Percentiles rank a stretch among this genome's conserved stretches.
Conservation (phyloP, 1,139 yeast species). For the Geotrichum europaeum region DNA sequence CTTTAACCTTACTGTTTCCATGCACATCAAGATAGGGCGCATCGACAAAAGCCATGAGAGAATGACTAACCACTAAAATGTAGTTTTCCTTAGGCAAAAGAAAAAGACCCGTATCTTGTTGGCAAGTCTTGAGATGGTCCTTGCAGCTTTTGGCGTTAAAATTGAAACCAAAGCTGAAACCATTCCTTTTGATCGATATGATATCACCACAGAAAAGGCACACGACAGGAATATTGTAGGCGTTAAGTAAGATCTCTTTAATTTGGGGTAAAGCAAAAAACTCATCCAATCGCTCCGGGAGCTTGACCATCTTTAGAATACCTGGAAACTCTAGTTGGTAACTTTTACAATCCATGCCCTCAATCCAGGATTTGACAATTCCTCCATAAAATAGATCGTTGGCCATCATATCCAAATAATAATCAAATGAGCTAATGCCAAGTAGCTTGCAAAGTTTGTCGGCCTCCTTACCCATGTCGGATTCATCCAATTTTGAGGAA, state of each 20-base stretch:
- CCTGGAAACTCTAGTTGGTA: conserved; percentile 57
- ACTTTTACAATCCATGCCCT: neutral
- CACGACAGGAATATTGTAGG: conserved; percentile 60
- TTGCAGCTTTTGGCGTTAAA: conserved; percentile 48
- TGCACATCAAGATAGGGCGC: conserved; percentile 84
- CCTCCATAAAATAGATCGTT: neutral
- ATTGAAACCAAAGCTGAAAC: conserved; percentile 35
- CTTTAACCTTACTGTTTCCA: conserved; percentile 81
- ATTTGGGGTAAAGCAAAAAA: conserved; percentile 43
- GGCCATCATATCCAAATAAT: neutral
- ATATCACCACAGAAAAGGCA: conserved; percentile 77
- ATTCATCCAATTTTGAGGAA: conserved; percentile 19
- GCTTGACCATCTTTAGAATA: conserved; percentile 47
- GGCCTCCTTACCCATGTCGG: conserved; percentile 43
- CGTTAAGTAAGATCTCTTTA: conserved; percentile 27
- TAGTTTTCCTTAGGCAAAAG: conserved; percentile 69
- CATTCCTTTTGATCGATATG: conserved; percentile 55
- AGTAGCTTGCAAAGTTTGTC: conserved; percentile 52
- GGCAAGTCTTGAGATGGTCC: neutral
- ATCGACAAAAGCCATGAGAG: conserved; percentile 70
- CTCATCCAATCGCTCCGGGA: conserved; percentile 62
- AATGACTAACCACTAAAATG: conserved; percentile 55
- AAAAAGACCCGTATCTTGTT: conserved; percentile 55
- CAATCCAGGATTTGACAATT: neutral
- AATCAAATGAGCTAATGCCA: conserved; percentile 39